Percentiles rank a stretch among this genome's conserved stretches.
Evolutionary conservation across 371 early-diverging fungal genomes (phyloP).

Genomic region (Fennellomyces sp.): DNA sequence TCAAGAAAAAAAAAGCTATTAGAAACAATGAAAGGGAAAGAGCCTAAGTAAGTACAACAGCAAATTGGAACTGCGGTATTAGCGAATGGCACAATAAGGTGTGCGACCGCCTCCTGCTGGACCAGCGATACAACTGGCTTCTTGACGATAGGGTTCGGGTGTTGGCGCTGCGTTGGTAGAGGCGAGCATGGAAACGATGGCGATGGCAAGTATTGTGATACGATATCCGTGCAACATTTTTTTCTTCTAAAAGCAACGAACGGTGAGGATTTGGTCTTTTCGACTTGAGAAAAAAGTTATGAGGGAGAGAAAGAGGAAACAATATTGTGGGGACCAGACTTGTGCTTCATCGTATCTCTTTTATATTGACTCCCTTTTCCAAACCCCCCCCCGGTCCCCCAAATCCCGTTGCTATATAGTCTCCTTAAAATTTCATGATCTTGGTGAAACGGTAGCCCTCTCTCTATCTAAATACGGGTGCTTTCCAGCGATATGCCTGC

Average conservation of each 20-base stretch:
- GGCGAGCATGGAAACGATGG: neutral
- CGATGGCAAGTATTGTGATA: neutral
- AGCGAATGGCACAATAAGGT: neutral
- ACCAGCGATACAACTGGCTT: neutral
- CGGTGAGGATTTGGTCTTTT: too few relatives aligned
- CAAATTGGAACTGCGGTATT: neutral
- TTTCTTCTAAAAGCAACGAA: neutral
- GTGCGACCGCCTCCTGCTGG: neutral
- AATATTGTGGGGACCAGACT: too few relatives aligned
- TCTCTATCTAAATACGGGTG: too few relatives aligned
- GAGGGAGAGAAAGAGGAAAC: too few relatives aligned
- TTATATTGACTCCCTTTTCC: neutral
- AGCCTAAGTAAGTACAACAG: neutral
- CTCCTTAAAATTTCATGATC: slow-evolving; percentile 2
- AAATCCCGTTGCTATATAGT: neutral
- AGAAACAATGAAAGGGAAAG: too few relatives aligned
- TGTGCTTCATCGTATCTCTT: too few relatives aligned
- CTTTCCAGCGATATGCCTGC: neutral
- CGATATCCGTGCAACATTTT: neutral
- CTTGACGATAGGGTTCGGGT: neutral
- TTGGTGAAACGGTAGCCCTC: neutral
- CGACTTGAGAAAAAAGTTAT: too few relatives aligned
- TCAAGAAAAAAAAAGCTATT: too few relatives aligned
- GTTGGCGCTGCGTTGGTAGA: neutral
- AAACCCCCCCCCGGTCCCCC: neutral